Conservation (phyloP, 2,329 filamentous ascomycete species). For the Hortaea werneckii region DNA sequence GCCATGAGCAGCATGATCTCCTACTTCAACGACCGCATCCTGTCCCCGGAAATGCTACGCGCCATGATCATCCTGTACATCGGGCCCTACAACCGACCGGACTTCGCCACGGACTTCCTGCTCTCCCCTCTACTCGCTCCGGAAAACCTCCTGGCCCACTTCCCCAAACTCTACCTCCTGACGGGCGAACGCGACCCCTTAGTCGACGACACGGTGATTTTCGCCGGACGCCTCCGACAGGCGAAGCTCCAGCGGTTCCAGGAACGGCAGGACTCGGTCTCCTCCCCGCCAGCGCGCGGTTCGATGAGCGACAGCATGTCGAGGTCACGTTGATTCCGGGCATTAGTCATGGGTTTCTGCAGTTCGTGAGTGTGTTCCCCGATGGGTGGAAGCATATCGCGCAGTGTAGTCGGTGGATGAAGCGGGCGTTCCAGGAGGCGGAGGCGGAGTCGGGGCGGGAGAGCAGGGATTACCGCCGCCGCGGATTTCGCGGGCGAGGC, state of each 20-base stretch:
- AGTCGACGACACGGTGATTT: conserved; percentile 94
- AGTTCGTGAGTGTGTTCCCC: conserved; percentile 80
- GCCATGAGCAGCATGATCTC: conserved; percentile 96
- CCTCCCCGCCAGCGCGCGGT: conserved; percentile 38
- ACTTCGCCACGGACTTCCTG: conserved; percentile 84
- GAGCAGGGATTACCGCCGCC: background rate
- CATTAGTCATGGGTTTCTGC: conserved; percentile 86
- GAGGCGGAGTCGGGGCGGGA: conserved; percentile 32
- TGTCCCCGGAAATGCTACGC: conserved; percentile 96
- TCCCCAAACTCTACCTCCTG: conserved; percentile 88
- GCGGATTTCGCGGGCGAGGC: too few relatives aligned
- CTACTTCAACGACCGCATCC: conserved; percentile 90
- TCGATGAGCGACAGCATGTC: conserved; percentile 54
- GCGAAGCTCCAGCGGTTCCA: conserved; percentile 55
- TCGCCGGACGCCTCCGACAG: conserved; percentile 76
- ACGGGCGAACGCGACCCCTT: conserved; percentile 92
- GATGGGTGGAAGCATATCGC: conserved; percentile 84
- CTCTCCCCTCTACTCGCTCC: conserved; percentile 85
- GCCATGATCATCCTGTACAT: conserved; percentile 98
- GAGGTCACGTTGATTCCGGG: conserved; percentile 81
- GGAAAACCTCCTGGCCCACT: conserved; percentile 69
- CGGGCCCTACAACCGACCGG: conserved; percentile 82
- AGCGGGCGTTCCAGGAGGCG: conserved; percentile 56
- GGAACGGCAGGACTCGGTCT: conserved; percentile 45
- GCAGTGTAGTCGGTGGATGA: conserved; percentile 70